A percentile compares a stretch with the other conserved stretches of the same genome.
Conservation (phyloP, 2,329 filamentous ascomycete genomes). For the Cryphonectria carpinicola region DNA sequence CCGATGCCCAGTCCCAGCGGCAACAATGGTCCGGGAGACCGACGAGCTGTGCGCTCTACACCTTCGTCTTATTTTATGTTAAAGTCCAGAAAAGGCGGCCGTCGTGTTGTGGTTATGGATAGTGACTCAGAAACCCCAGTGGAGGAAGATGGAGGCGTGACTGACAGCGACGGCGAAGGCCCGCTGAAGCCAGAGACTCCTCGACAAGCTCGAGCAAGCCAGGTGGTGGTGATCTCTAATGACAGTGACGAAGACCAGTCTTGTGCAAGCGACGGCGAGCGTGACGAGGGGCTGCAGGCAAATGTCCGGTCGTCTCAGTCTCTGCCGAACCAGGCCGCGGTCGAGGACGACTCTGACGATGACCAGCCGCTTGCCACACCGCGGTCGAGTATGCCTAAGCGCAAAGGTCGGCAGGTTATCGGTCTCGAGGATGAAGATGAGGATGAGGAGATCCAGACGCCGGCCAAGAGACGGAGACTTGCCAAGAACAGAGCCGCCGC, state of each 20-base stretch:
- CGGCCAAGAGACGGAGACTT: constrained; percentile 37
- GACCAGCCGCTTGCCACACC: constrained; percentile 24
- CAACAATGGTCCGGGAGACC: background rate
- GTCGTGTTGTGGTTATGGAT: constrained; percentile 16
- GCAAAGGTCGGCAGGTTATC: constrained; percentile 11
- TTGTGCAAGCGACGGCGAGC: constrained; percentile 24
- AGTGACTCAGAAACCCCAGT: constrained; percentile 28
- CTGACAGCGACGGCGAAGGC: constrained; percentile 25
- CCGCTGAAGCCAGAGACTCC: constrained; percentile 20
- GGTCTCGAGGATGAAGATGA: constrained; percentile 18
- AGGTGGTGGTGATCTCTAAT: background rate
- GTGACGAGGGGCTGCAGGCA: constrained; percentile 15
- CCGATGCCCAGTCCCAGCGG: background rate
- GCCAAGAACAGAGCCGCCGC: constrained; percentile 23
- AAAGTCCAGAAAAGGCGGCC: constrained; percentile 7
- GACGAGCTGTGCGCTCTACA: constrained; percentile 1
- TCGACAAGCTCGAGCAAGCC: constrained; percentile 4
- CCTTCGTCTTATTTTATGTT: constrained; percentile 24
- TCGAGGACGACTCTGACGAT: constrained; percentile 25
- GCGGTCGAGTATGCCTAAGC: constrained; percentile 18
- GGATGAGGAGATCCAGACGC: constrained; percentile 32
- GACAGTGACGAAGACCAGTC: constrained; percentile 21
- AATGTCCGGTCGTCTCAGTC: constrained; percentile 26
- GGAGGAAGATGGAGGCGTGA: constrained; percentile 19
- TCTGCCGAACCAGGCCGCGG: constrained; percentile 21